Evolutionary conservation across 306 rosid species (phyloP), one percentile per base, ranked within the genome.

Genomic region (Potentilla sterilis): DNA sequence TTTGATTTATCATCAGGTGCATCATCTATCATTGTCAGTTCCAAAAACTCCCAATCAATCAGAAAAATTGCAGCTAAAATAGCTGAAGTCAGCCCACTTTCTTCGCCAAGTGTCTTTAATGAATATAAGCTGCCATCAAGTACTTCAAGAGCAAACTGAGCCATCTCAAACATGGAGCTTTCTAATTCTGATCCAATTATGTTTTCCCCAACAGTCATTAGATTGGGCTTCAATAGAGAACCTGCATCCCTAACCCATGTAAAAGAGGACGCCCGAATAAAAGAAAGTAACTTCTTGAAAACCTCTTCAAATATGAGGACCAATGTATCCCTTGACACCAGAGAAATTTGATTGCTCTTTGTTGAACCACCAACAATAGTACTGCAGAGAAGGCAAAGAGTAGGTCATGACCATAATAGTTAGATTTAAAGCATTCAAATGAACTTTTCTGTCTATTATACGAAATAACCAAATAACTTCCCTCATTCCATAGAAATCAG

Each of bases 291-390:
- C 83, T 88, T 92, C 75, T 83, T 82, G 71, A 89, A 85, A 78
- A 89, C 78, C 75, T 90, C 96, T 76, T 92, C 81, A 75, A 86
- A 87, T 63, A 95, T 81, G 75, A 87, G 77, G 65, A 80, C 82
- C 86, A 87, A 67, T 55, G 92, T 73, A 78, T 86, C 79, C 67
- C 85, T 86, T 22, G 98, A 90, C 72, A 90, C 87, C 76, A 95
- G 87, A 75, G 90, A 77, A 38, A 77, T 70, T 73, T 82, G 82
- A 62, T 79, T 78, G 42, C 75, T 87, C 77, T 92, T 90, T 41
- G 87, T 68, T 58, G 79, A 85, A 77, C 97, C 94, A 82, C 97
- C 97, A 74, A 92, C 85, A 87, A 87, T 87, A 83, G 98, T 79
- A 82, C 98, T 95, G 96, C 87, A 82, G 71, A 59, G 38, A 69